Evolutionary conservation across 2,329 filamentous ascomycete genomes (phyloP).

Genomic region (Fusarium oligoseptatum): DNA sequence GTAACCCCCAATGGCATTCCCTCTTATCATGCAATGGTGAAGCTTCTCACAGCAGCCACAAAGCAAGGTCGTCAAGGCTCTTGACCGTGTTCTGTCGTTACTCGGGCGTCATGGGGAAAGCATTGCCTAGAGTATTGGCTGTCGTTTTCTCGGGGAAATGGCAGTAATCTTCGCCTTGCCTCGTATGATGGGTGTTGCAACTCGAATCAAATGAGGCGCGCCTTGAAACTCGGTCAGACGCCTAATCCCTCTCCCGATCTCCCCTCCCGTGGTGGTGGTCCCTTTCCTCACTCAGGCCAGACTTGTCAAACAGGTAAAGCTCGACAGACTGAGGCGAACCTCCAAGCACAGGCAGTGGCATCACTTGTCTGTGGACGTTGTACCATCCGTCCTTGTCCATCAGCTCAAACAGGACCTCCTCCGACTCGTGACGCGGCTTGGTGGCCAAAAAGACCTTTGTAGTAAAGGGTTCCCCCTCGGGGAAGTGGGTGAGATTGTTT

Average conservation of each 20-base stretch:
- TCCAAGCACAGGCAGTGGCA: conserved; percentile 62
- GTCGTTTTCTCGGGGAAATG: conserved; percentile 11
- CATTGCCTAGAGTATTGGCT: conserved; percentile 36
- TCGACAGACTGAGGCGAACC: conserved; percentile 62
- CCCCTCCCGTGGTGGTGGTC: background rate
- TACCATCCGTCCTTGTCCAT: conserved; percentile 62
- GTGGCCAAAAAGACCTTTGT: conserved; percentile 67
- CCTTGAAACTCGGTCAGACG: conserved; percentile 9
- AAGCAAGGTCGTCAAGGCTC: conserved; percentile 5
- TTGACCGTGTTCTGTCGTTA: background rate
- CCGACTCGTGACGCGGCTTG: conserved; percentile 68
- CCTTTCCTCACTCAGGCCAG: conserved; percentile 41
- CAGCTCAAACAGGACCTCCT: conserved; percentile 62
- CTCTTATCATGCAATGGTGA: conserved; percentile 35
- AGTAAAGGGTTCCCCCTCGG: conserved; percentile 31
- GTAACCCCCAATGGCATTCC: conserved; percentile 41
- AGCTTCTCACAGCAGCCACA: background rate
- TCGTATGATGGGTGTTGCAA: background rate
- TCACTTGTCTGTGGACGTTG: conserved; percentile 54
- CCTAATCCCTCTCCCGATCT: conserved; percentile 12
- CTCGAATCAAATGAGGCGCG: conserved; percentile 22
- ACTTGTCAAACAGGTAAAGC: conserved; percentile 64
- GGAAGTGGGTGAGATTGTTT: conserved; percentile 47
- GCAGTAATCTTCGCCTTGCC: conserved; percentile 31
- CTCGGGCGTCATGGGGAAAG: conserved; percentile 23